Evolutionary conservation across 1,139 yeast genomes (phyloP).

Genomic region (Zygosaccharomyces pseudobailii): DNA sequence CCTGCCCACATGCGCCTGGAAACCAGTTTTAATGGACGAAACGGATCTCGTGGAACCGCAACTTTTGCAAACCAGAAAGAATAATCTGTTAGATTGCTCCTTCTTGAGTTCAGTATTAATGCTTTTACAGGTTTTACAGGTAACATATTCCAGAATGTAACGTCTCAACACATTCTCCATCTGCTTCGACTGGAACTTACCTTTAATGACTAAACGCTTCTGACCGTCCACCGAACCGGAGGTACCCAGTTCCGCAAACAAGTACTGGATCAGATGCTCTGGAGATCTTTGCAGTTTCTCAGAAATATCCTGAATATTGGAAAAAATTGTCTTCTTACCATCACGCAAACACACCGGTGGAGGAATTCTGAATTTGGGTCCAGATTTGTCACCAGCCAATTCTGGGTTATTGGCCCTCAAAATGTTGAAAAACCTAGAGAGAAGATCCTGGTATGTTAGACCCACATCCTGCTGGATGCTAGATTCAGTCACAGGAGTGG

Average conservation of each 20-base stretch:
- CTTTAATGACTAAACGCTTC: conserved; percentile 92
- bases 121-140: conserved; percentile 97
- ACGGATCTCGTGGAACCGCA: conserved; percentile 98
- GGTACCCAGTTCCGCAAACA: conserved; percentile 98
- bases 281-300: conserved; percentile 94
- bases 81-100: conserved; percentile 93
- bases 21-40: conserved; percentile 96
- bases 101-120: conserved; percentile 94
- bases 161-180: conserved; percentile 95
- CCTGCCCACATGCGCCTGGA: conserved; percentile 81
- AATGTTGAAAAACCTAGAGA: conserved; percentile 78
- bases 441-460: conserved; percentile 69
- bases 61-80: conserved; percentile 94
- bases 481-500: conserved; percentile 34
- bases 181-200: conserved; percentile 97
- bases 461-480: conserved; percentile 47
- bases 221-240: conserved; percentile 99
- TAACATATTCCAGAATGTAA: conserved; percentile 93
- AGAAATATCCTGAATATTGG: conserved; percentile 92
- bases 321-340: conserved; percentile 95
- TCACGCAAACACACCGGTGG: conserved; percentile 97
- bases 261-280: conserved; percentile 92
- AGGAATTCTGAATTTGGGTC: conserved; percentile 92
- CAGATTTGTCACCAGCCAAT: conserved; percentile 92
- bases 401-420: conserved; percentile 95